These are phyloP conservation scores for Saccharum officinarum DNA, from an alignment of 176 grass and related monocot genomes.

Conservation along the genomic window DNA sequence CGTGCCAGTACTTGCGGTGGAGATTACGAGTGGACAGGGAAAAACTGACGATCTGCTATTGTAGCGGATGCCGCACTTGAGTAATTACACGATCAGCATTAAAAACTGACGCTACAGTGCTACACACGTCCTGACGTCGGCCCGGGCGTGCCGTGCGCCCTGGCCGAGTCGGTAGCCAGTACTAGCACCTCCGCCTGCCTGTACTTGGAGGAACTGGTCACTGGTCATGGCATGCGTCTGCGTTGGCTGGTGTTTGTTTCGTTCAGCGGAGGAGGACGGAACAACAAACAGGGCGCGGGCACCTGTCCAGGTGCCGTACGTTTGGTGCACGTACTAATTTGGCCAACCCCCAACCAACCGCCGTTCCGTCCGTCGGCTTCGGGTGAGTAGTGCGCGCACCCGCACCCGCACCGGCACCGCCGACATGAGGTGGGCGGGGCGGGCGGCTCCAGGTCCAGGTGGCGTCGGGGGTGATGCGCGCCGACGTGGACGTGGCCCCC, in stretches of 20 bases:
- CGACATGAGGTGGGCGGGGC: slow-evolving; percentile 24
- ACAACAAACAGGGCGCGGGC: neutral
- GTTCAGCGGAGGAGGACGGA: neutral
- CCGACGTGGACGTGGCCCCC: slow-evolving; percentile 58
- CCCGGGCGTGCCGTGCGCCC: neutral
- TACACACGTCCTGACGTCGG: neutral
- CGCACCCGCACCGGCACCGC: neutral
- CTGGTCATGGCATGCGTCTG: neutral
- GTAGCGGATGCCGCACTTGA: neutral
- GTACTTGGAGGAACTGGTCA: neutral
- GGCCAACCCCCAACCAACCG: neutral
- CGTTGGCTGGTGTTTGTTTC: neutral
- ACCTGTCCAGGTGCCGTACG: neutral
- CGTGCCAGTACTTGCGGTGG: neutral
- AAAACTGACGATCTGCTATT: neutral
- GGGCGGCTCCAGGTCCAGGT: slow-evolving; percentile 29
- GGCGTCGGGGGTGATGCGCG: slow-evolving; percentile 35
- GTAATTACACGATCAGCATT: neutral
- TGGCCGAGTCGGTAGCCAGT: neutral
- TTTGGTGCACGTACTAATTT: slow-evolving; percentile 37
- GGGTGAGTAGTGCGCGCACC: neutral
- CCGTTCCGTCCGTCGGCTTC: neutral
- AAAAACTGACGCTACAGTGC: neutral
- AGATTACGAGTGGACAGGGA: neutral
- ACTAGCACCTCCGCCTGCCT: neutral